Evolutionary conservation across 2,329 filamentous ascomycete genomes (phyloP), one percentile per base, ranked within the genome.

Genomic region (Aspergillus sojae): DNA sequence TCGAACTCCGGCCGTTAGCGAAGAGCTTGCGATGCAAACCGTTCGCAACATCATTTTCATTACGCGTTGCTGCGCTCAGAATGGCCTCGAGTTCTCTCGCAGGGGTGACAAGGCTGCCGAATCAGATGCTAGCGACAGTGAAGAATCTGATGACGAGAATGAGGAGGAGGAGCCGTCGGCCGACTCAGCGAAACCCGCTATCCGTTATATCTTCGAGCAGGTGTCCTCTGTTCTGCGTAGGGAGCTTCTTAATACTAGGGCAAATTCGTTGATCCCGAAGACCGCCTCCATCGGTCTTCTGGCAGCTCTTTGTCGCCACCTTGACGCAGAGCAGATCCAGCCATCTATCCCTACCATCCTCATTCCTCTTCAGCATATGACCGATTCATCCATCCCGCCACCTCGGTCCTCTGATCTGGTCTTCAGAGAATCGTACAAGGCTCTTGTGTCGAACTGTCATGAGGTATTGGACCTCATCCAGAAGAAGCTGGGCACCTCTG

Each of bases 1-100:
- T 52, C 87, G 87, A 55, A 86, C 86, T 0, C 83, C 85, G 0
- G 86, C 85, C 58, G 77, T 94, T 9, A 88, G 89, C 19, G 90
- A 95, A 71, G 84, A 88, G 11, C 82, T 98, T n/a, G 91, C 91
- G 1, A 84, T 87, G 48, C 92, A 96, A 74, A 89, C 89, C 14
- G 88, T 92, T 4, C 91, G 93, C 68, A 93, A 97, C 67, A 82
- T 97, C 41, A 84, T 94, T 43, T 96, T 96, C 82, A 82, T 99
- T 0, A 92, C 89, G 48, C 87, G 84, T 64, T 89, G 81, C 72
- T 86, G 86, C 63, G 84, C 84, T 16, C 85, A 85, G 39, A 91
- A 89, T 67, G 81, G 83, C 14, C 71, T 71, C 71, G 81, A 82
- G 21, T 79, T 78, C 12, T 76, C 80, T 4, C 76, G 79, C 2